Percentiles rank a stretch among this genome's conserved stretches.
phyloP scores from a whole-genome alignment of 2,329 filamentous ascomycete species.

The Talaromyces funiculosus region DNA sequence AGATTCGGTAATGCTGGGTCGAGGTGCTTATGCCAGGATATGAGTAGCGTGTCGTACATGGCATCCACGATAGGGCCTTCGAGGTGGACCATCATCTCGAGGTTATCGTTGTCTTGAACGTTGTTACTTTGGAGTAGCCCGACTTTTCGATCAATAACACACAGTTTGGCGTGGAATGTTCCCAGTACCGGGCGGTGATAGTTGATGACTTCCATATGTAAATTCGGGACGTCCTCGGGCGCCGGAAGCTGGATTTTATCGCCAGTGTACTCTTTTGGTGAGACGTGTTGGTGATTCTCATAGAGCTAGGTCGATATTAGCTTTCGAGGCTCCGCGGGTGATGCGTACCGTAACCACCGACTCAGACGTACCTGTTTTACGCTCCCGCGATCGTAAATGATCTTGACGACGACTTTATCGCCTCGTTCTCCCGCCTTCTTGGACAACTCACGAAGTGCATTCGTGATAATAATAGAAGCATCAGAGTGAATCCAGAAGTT shows the following conservation, averaged over 20 bases:
- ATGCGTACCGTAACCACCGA: no score
- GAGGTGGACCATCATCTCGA: conserved; percentile 74
- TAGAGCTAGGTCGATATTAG: conserved; percentile 34
- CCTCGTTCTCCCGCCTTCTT: conserved; percentile 55
- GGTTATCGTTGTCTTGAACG: conserved; percentile 68
- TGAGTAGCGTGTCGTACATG: conserved; percentile 66
- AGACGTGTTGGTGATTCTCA: conserved; percentile 60
- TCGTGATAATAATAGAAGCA: conserved; percentile 61
- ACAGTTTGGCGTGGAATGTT: conserved; percentile 73
- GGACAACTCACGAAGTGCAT: conserved; percentile 65
- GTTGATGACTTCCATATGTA: conserved; percentile 69
- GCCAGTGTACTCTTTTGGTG: conserved; percentile 53
- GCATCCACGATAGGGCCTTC: conserved; percentile 73
- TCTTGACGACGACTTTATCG: conserved; percentile 59
- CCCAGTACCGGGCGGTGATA: conserved; percentile 65
- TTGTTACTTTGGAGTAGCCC: conserved; percentile 73
- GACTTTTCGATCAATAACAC: conserved; percentile 67
- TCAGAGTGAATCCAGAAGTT: conserved; percentile 70
- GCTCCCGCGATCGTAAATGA: conserved; percentile 69
- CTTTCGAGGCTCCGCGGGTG: no score
- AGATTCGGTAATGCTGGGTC: conserved; percentile 55
- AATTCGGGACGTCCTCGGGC: conserved; percentile 61
- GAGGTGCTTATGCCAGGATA: conserved; percentile 64
- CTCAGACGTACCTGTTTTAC: conserved; percentile 48
- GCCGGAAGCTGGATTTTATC: conserved; percentile 56